These are phyloP conservation scores for Botryotinia globosa DNA, from an alignment of 2,329 filamentous ascomycete genomes.

Conservation along the genomic window DNA sequence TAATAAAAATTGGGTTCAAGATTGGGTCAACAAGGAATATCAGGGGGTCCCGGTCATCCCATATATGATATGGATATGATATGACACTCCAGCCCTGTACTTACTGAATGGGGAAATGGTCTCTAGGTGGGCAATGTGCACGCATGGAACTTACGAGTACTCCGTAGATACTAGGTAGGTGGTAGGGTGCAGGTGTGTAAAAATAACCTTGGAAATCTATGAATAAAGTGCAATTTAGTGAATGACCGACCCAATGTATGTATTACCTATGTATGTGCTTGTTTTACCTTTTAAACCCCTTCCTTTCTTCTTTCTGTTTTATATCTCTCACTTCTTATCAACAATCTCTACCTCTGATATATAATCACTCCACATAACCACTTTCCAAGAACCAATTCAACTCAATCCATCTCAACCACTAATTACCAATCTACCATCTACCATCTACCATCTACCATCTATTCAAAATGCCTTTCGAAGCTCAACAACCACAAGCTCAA, in stretches of 20 bases:
- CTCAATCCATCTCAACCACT: neutral
- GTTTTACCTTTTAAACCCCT: neutral
- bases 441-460: neutral
- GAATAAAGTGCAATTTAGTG: neutral
- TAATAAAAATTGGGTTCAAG: neutral
- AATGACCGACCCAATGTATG: neutral
- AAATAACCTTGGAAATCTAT: no score
- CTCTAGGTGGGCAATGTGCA: neutral
- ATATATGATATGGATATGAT: no score
- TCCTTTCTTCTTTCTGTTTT: neutral
- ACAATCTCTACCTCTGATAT: neutral
- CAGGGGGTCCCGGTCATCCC: no score
- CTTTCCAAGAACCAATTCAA: neutral
- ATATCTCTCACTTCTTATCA: neutral
- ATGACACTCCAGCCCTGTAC: slow-evolving; percentile 1
- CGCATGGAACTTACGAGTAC: neutral
- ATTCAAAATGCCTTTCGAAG: slow-evolving; percentile 20
- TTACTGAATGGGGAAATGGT: neutral
- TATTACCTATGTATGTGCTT: neutral
- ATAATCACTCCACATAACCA: neutral
- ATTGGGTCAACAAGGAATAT: neutral
- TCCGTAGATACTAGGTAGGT: no score
- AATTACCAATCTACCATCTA: neutral
- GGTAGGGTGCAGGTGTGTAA: neutral
- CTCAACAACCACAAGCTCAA: slow-evolving; percentile 20